phyloP scores from a whole-genome alignment of 2,329 filamentous ascomycete species.

The Penicillium sp. region DNA sequence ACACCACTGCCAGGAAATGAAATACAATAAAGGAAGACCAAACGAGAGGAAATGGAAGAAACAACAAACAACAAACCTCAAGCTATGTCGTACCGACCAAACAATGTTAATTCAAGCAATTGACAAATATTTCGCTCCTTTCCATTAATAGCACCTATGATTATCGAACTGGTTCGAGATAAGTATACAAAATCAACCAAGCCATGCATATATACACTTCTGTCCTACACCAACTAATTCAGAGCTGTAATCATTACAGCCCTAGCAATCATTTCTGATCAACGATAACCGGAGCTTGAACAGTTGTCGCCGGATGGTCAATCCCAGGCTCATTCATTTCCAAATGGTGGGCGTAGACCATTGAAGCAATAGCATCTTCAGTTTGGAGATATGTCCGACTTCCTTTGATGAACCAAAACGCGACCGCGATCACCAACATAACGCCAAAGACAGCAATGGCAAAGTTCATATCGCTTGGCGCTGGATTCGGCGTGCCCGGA shows the following conservation, averaged over 20 bases:
- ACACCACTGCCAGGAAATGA: too few relatives aligned
- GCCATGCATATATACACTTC: neutral
- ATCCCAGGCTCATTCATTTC: conserved; percentile 15
- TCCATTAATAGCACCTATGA: neutral
- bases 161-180: neutral
- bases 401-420: conserved; percentile 54
- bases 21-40: too few relatives aligned
- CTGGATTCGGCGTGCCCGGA: conserved; percentile 47
- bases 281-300: neutral
- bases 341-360: conserved; percentile 30
- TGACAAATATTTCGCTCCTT: neutral
- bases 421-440: conserved; percentile 52
- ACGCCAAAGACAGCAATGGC: conserved; percentile 58
- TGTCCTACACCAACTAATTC: too few relatives aligned
- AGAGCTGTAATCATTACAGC: neutral
- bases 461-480: conserved; percentile 56
- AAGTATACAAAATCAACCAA: neutral
- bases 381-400: conserved; percentile 40
- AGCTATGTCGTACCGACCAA: too few relatives aligned
- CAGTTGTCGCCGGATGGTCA: neutral
- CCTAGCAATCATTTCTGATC: neutral
- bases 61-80: too few relatives aligned
- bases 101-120: too few relatives aligned
- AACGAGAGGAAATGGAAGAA: too few relatives aligned
- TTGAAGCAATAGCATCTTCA: conserved; percentile 30